A percentile compares a stretch with the other conserved stretches of the same genome.
Conservation (phyloP, 176 grass and related monocot species). For the Hsuehochloa calcarea region DNA sequence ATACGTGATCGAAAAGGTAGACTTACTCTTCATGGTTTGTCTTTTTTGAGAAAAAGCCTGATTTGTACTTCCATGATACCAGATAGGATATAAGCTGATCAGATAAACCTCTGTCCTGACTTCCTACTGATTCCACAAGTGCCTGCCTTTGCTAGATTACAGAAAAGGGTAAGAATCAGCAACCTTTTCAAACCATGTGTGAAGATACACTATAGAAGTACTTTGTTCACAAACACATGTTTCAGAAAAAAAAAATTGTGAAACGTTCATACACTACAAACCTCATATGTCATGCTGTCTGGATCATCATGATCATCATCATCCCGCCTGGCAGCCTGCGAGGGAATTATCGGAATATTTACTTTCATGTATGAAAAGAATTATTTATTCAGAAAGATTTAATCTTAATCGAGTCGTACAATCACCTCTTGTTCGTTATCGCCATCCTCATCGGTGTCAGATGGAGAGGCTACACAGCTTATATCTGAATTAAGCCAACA, state of each 20-base stretch:
- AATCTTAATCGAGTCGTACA: not conserved
- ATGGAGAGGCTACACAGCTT: constrained; percentile 53
- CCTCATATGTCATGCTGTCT: constrained; percentile 94
- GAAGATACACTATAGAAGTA: not conserved
- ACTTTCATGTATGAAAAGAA: not conserved
- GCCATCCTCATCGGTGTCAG: constrained; percentile 35
- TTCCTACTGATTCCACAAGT: constrained; percentile 66
- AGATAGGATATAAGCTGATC: constrained; percentile 69
- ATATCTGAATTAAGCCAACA: constrained; percentile 39
- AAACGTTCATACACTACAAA: constrained; percentile 21
- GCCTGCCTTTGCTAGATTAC: constrained; percentile 57
- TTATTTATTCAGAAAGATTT: not conserved
- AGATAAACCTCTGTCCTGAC: constrained; percentile 65
- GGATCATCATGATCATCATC: constrained; percentile 44
- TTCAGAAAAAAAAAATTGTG: not conserved
- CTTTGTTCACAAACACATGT: constrained; percentile 16
- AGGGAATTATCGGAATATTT: constrained; percentile 12
- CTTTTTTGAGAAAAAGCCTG: constrained; percentile 69
- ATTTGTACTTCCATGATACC: constrained; percentile 54
- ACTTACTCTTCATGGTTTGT: constrained; percentile 56
- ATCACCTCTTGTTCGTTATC: constrained; percentile 54
- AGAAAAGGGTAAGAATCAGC: not conserved
- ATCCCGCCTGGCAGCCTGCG: constrained; percentile 50
- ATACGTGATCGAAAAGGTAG: not conserved
- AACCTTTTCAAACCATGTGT: constrained; percentile 5